A percentile compares a stretch with the other conserved stretches of the same genome.
Evolutionary conservation across 2,329 filamentous ascomycete species (phyloP).

Genomic region (Talaromyces piceae): DNA sequence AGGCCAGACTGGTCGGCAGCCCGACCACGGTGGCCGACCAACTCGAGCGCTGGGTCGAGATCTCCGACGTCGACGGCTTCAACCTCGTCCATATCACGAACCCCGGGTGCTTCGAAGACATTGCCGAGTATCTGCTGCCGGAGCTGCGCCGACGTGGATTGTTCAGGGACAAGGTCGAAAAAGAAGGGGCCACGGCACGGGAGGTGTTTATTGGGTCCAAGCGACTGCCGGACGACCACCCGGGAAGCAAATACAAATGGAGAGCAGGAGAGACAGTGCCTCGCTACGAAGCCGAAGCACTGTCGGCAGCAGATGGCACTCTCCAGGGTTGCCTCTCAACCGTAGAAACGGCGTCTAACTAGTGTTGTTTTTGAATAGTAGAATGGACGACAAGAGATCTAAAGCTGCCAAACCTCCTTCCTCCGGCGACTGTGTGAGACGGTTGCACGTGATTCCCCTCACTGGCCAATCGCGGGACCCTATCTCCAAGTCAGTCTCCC

Average conservation of each 20-base stretch:
- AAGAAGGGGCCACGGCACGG: conserved; percentile 28
- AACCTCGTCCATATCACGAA: conserved; percentile 16
- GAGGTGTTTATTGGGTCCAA: conserved; percentile 31
- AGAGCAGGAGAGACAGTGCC: conserved; percentile 26
- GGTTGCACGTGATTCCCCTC: too few relatives aligned
- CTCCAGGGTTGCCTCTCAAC: too few relatives aligned
- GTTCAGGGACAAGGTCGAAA: conserved; percentile 32
- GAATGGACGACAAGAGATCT: too few relatives aligned
- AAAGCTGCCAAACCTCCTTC: too few relatives aligned
- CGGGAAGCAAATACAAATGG: conserved; percentile 31
- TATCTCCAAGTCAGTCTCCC: too few relatives aligned
- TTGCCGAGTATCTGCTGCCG: conserved; percentile 17
- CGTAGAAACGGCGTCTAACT: too few relatives aligned
- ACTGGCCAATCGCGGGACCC: too few relatives aligned
- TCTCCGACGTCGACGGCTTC: conserved; percentile 18
- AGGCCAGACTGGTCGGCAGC: conserved; percentile 30
- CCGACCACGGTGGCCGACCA: conserved; percentile 31
- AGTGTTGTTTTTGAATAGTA: too few relatives aligned
- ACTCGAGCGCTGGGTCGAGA: conserved; percentile 22
- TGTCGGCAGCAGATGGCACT: too few relatives aligned
- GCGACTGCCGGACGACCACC: conserved; percentile 23
- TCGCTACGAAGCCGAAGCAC: conserved; percentile 16
- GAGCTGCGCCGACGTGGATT: conserved; percentile 25
- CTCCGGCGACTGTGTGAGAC: too few relatives aligned
- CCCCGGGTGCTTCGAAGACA: conserved; percentile 18